Evolutionary conservation across 169 alveolate genomes (phyloP), one percentile per base, ranked within the genome.

Genomic region (Eimeria nieschulzi): DNA sequence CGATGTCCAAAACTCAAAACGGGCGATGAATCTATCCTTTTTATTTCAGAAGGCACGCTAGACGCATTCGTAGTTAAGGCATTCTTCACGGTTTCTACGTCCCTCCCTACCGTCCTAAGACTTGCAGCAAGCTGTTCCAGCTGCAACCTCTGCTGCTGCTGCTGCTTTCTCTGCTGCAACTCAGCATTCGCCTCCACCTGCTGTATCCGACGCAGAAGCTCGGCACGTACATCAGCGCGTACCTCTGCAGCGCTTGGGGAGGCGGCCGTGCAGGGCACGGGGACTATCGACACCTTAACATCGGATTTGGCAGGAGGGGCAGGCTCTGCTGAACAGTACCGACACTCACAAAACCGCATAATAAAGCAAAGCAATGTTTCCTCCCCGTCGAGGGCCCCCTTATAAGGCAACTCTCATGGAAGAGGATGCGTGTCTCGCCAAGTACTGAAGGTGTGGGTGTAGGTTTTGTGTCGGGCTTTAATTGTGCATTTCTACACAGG

Each of bases 41-140:
- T 33, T 33, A 3, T 33, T 33, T 33, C 46, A 33, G 46, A 33
- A 33, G 46, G 46, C 46, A 3, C 46, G 46, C 46, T 33, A 33
- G 46, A 1, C 3, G 78, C 90, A 59, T 82, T 63, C 21, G 73
- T 21, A 5, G 90, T 76, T 15, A 82, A 59, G 64, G 90, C 90
- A 0, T 39, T 39, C 56, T 82, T 82, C 21, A 82, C 90, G 19
- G 90, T 76, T 76, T 82, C 90, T 26, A 82, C 90, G 76, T 82
- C 90, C 59, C 90, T 73, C 78, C 63, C 90, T 59, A 82, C 90
- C 54, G 73, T 76, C 51, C 90, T 64, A 54, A 82, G 76, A 63
- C 90, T 82, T 76, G 59, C 76, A 53, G 90, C 90, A 56, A 86
- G 92, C 92, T 71, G 86, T 64, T 68, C 59, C 75, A 72, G 85